These are phyloP conservation scores for Gentiana dahurica DNA, from an alignment of 257 asterid genomes.

Conservation along the genomic window DNA sequence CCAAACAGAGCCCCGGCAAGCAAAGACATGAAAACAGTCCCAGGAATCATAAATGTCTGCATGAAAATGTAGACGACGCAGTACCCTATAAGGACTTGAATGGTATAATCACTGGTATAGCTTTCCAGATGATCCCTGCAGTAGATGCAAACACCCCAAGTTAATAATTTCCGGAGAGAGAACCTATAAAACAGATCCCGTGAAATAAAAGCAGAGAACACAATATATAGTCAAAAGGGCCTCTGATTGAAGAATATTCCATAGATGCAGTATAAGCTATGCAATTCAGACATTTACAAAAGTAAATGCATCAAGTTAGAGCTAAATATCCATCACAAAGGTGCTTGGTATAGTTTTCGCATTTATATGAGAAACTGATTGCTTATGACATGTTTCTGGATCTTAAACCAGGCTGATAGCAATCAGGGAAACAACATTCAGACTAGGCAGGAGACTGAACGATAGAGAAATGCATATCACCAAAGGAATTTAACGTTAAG, in stretches of 20 bases:
- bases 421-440: background rate
- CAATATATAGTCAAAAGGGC: background rate
- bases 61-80: conserved; percentile 82
- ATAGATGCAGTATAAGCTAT: background rate
- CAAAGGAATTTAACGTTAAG: too few relatives aligned
- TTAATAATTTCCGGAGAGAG: background rate
- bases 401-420: background rate
- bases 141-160: conserved; percentile 6
- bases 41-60: conserved; percentile 99
- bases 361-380: background rate
- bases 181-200: background rate
- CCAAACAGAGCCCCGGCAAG: conserved; percentile 95
- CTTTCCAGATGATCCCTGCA: conserved; percentile 84
- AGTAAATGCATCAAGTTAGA: too few relatives aligned
- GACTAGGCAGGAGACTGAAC: too few relatives aligned
- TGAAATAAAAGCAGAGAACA: too few relatives aligned
- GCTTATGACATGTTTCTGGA: background rate
- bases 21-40: conserved; percentile 90
- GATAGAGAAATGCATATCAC: too few relatives aligned
- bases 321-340: too few relatives aligned
- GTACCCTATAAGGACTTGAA: conserved; percentile 85
- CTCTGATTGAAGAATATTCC: background rate
- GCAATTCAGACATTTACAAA: background rate
- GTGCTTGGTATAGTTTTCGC: too few relatives aligned
- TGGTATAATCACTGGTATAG: conserved; percentile 84